A percentile compares a stretch with the other conserved stretches of the same genome.
Conservation (phyloP, 2,329 filamentous ascomycete genomes). For the Ceratocystiopsis minuta region DNA sequence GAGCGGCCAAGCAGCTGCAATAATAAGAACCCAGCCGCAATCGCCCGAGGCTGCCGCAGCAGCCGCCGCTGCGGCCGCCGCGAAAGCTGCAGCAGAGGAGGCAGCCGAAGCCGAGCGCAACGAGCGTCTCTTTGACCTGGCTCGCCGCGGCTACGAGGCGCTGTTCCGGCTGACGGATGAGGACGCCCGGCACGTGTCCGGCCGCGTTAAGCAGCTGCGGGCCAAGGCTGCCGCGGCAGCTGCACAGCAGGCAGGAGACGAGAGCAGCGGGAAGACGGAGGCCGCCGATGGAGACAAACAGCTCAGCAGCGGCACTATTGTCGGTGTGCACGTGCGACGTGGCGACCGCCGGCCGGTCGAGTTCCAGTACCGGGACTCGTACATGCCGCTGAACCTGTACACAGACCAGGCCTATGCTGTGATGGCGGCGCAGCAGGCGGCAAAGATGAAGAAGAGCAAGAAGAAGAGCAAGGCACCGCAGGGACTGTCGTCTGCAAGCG, state of each 20-base stretch:
- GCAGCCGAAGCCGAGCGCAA: constrained; percentile 30
- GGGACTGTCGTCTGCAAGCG: no score
- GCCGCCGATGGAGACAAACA: constrained; percentile 7
- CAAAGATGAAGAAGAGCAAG: not conserved
- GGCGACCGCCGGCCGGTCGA: constrained; percentile 65
- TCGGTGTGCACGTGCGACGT: constrained; percentile 64
- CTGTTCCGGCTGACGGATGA: constrained; percentile 52
- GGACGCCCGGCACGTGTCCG: constrained; percentile 46
- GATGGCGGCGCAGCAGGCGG: constrained; percentile 14
- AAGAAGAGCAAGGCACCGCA: no score
- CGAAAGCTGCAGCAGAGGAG: not conserved
- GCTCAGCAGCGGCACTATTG: constrained; percentile 30
- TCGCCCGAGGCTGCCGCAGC: no score
- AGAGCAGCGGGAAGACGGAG: constrained; percentile 6
- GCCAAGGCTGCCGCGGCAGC: constrained; percentile 17
- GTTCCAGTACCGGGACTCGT: constrained; percentile 58
- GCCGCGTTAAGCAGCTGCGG: constrained; percentile 38
- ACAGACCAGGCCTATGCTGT: constrained; percentile 38
- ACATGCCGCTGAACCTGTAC: constrained; percentile 58
- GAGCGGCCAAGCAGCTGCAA: no score
- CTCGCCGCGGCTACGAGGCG: constrained; percentile 51
- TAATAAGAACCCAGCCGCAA: no score
- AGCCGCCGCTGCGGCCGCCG: no score
- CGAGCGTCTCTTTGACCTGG: constrained; percentile 41
- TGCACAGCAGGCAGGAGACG: constrained; percentile 1